These are phyloP conservation scores for Babesia ovata DNA, from an alignment of 169 alveolate species.

Conservation along the genomic window DNA sequence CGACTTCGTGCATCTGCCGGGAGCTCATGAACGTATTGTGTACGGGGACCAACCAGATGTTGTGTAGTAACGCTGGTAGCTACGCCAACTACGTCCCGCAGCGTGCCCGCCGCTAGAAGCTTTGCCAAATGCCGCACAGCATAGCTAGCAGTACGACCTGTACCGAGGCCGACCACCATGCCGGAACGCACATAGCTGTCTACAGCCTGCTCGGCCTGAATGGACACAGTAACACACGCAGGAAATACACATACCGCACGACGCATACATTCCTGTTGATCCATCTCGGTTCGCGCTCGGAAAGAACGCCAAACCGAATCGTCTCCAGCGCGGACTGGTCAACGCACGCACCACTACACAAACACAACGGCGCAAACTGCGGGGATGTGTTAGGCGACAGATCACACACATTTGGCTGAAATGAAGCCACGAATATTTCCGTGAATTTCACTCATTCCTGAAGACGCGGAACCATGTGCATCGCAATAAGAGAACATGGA, in stretches of 20 bases:
- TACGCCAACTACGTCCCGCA: constrained; percentile 70
- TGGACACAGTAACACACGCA: not conserved
- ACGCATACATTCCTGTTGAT: constrained; percentile 47
- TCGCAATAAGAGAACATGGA: not conserved
- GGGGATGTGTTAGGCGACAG: not conserved
- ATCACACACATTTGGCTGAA: not conserved
- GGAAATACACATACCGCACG: constrained; percentile 33
- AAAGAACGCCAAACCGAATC: too few species aligned
- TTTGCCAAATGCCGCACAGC: constrained; percentile 81
- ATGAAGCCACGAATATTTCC: not conserved
- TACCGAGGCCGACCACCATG: constrained; percentile 83
- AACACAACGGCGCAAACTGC: too few species aligned
- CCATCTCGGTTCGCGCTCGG: not conserved
- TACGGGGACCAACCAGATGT: constrained; percentile 49
- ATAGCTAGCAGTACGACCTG: constrained; percentile 81
- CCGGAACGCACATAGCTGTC: constrained; percentile 76
- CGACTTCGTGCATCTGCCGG: constrained; percentile 73
- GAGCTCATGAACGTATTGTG: not conserved
- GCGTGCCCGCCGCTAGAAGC: constrained; percentile 61
- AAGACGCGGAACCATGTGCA: constrained; percentile 2
- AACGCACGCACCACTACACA: too few species aligned
- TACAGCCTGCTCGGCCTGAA: constrained; percentile 80
- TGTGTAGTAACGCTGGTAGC: constrained; percentile 81
- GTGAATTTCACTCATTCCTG: not conserved
- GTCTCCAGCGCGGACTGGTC: too few species aligned